Percentiles rank a stretch among this genome's conserved stretches.
Conservation (phyloP, 202 grass and related monocot genomes). For the Dendrocalamus latiflorus region DNA sequence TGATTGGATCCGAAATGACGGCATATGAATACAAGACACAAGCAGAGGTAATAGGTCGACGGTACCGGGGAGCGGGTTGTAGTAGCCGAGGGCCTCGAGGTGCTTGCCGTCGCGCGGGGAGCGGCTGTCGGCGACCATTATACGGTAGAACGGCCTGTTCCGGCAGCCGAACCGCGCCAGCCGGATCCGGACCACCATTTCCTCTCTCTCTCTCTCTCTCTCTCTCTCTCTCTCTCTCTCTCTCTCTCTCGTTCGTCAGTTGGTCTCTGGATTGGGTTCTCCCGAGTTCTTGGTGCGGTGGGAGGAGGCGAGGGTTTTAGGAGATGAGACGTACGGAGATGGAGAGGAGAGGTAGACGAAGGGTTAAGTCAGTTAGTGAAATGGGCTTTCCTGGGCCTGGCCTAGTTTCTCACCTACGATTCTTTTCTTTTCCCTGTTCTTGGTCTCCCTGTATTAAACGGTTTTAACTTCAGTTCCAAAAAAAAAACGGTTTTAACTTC, state of each 20-base stretch:
- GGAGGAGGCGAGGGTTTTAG: no score
- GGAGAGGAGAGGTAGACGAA: no score
- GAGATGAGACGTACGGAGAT: no score
- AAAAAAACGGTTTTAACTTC: no score
- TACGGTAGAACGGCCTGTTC: constrained; percentile 77
- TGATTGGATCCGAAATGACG: not conserved
- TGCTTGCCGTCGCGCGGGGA: constrained; percentile 71
- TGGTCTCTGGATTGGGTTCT: not conserved
- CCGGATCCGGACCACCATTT: constrained; percentile 73
- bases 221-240: no score
- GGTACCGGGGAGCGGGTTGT: constrained; percentile 77
- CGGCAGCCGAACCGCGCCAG: constrained; percentile 68
- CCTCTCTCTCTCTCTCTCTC: not conserved
- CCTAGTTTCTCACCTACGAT: no score
- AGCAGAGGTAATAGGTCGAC: not conserved
- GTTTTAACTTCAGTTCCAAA: no score
- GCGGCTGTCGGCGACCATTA: constrained; percentile 82
- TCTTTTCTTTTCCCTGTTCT: no score
- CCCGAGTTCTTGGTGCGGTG: not conserved
- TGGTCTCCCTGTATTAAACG: no score
- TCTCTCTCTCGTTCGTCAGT: no score
- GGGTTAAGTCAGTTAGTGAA: no score
- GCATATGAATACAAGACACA: not conserved
- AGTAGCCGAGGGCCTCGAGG: constrained; percentile 81
- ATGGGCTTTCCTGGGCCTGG: no score